Evolutionary conservation across 148 eudicot genomes (phyloP).

Genomic region (Heliosperma pusillum): DNA sequence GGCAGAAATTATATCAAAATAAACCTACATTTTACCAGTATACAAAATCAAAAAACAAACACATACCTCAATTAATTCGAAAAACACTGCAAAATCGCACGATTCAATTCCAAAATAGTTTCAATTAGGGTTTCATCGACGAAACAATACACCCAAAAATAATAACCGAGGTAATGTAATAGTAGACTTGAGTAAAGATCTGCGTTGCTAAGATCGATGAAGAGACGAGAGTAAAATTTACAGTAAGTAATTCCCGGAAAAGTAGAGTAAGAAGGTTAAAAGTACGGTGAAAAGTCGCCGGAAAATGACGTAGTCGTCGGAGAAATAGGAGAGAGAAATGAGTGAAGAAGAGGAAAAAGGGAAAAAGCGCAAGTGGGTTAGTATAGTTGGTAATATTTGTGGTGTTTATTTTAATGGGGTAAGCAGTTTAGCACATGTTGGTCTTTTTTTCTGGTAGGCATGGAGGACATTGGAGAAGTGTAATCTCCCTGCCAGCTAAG

Average conservation of each 20-base stretch:
- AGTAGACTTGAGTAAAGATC: background rate
- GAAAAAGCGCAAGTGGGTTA: background rate
- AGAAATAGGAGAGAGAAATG: background rate
- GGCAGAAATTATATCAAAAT: background rate
- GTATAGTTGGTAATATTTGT: no score
- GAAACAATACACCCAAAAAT: background rate
- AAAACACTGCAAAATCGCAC: background rate
- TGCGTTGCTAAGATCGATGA: background rate
- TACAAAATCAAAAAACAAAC: background rate
- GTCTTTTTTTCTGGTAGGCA: background rate
- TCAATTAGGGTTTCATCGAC: slow-evolving; percentile 11
- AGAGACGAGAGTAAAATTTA: background rate
- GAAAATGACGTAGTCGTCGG: slow-evolving; percentile 15
- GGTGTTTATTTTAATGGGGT: background rate
- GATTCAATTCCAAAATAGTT: background rate
- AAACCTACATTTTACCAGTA: slow-evolving; percentile 12
- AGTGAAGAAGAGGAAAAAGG: background rate
- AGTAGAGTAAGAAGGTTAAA: no score
- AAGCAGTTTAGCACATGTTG: background rate
- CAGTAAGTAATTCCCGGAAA: background rate
- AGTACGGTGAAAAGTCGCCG: slow-evolving; percentile 4
- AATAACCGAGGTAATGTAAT: background rate
- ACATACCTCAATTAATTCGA: background rate
- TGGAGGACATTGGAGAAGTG: background rate
- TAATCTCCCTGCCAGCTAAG: background rate